Percentiles rank a stretch among this genome's conserved stretches.
Conservation (phyloP, 345 rosid species). For the Rhodomyrtus tomentosa region DNA sequence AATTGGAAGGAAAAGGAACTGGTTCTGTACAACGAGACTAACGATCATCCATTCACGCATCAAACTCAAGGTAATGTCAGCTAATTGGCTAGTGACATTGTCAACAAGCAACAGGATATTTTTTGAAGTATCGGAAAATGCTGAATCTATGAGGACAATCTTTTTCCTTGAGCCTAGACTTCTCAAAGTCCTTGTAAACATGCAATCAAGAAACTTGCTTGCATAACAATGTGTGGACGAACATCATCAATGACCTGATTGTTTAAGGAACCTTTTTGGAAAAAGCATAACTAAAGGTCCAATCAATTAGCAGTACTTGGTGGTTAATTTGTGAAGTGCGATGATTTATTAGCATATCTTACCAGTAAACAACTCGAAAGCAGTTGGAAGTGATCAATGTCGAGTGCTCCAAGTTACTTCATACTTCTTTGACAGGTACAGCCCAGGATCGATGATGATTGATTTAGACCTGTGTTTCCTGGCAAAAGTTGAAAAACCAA, state of each 20-base stretch:
- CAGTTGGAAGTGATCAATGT: constrained; percentile 76
- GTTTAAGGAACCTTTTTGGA: neutral
- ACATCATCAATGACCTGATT: neutral
- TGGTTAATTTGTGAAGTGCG: neutral
- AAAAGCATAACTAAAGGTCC: neutral
- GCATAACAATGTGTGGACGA: neutral
- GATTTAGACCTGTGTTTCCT: constrained; percentile 84
- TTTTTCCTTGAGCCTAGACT: neutral
- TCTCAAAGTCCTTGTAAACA: neutral
- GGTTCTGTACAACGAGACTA: neutral
- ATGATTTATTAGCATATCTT: neutral
- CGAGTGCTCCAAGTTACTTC: constrained; percentile 83
- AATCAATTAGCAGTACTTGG: neutral
- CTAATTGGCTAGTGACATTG: neutral
- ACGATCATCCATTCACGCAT: neutral
- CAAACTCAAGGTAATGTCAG: neutral
- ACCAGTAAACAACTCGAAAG: constrained; percentile 90
- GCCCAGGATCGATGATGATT: constrained; percentile 88
- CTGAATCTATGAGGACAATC: neutral
- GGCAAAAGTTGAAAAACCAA: neutral
- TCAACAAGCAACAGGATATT: neutral
- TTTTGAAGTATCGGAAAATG: neutral
- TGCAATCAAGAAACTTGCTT: neutral
- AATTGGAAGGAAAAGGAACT: neutral
- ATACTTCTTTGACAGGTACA: constrained; percentile 83